Percentiles rank a stretch among this genome's conserved stretches.
phyloP scores from a whole-genome alignment of 768 basidiomycete genomes.

The Tephrocybe rancida region DNA sequence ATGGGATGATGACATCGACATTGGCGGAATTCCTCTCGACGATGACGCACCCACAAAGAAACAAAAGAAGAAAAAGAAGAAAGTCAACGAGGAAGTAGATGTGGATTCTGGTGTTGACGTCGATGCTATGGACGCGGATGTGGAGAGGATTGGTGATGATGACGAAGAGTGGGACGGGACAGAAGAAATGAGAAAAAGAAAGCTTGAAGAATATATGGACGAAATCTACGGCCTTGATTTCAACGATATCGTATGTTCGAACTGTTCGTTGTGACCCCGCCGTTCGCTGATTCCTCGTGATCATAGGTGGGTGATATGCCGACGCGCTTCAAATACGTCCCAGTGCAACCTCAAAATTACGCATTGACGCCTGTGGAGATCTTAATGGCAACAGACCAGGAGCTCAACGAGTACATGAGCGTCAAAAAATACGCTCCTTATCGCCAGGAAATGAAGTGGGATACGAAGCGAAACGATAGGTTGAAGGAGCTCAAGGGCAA shows the following conservation, averaged over 20 bases:
- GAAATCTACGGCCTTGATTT: constrained; percentile 91
- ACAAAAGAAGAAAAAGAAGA: constrained; percentile 58
- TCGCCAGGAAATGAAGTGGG: constrained; percentile 64
- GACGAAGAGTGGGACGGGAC: constrained; percentile 84
- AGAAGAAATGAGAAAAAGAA: constrained; percentile 87
- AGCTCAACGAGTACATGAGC: constrained; percentile 89
- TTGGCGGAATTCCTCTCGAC: constrained; percentile 60
- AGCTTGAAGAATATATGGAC: constrained; percentile 87
- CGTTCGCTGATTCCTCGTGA: constrained; percentile 7
- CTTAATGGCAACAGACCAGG: constrained; percentile 87
- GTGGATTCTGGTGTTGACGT: constrained; percentile 62
- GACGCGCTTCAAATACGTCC: constrained; percentile 92
- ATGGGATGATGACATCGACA: constrained; percentile 92
- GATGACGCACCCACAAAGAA: constrained; percentile 41
- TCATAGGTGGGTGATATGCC: constrained; percentile 85
- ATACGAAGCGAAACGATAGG: constrained; percentile 60
- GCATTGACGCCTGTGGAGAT: constrained; percentile 85
- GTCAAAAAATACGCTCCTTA: constrained; percentile 94
- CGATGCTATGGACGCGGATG: constrained; percentile 53
- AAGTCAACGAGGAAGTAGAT: constrained; percentile 34
- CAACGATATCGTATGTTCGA: constrained; percentile 82
- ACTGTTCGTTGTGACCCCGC: background rate
- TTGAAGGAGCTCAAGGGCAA: constrained; percentile 73
- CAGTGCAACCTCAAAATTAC: constrained; percentile 61
- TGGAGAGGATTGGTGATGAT: constrained; percentile 40